Percentiles rank a stretch among this genome's conserved stretches.
phyloP scores from a whole-genome alignment of 805 yeast species.

The Starmerella riodocensis region DNA sequence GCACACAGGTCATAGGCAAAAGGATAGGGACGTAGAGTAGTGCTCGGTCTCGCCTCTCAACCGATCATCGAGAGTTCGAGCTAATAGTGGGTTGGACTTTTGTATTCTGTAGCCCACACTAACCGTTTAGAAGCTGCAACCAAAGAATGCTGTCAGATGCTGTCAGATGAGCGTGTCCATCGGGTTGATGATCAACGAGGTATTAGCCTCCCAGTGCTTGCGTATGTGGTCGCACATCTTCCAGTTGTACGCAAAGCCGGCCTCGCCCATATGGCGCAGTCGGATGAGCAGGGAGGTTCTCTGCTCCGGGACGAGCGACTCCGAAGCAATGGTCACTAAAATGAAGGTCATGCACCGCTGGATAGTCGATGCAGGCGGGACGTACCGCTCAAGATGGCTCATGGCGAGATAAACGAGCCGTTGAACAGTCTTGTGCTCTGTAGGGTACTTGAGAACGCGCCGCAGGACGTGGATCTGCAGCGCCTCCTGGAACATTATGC shows the following conservation, averaged over 20 bases:
- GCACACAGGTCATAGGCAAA: too few relatives aligned
- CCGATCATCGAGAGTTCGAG: too few relatives aligned
- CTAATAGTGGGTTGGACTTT: too few relatives aligned
- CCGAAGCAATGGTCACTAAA: conserved; percentile 47
- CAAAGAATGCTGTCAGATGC: too few relatives aligned
- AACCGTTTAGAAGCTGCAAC: too few relatives aligned
- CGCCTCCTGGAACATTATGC: conserved; percentile 38
- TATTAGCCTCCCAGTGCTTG: conserved; percentile 41
- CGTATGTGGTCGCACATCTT: conserved; percentile 38
- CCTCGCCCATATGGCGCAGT: conserved; percentile 31
- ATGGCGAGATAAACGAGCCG: conserved; percentile 34
- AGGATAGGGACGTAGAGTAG: too few relatives aligned
- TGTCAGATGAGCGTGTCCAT: not conserved
- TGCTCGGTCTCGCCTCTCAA: too few relatives aligned
- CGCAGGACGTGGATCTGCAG: conserved; percentile 46
- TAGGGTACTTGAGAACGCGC: conserved; percentile 39
- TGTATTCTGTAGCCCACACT: too few relatives aligned
- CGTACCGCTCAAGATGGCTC: conserved; percentile 28
- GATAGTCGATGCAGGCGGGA: conserved; percentile 37
- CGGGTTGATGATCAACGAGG: conserved; percentile 29
- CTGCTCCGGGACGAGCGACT: conserved; percentile 31
- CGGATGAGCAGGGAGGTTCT: conserved; percentile 32
- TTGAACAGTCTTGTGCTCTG: conserved; percentile 37
- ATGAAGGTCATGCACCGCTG: conserved; percentile 46
- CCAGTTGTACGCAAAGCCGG: conserved; percentile 35